These are phyloP conservation scores for Ogataea chonburiensis DNA, from an alignment of 805 yeast species.

Conservation along the genomic window DNA sequence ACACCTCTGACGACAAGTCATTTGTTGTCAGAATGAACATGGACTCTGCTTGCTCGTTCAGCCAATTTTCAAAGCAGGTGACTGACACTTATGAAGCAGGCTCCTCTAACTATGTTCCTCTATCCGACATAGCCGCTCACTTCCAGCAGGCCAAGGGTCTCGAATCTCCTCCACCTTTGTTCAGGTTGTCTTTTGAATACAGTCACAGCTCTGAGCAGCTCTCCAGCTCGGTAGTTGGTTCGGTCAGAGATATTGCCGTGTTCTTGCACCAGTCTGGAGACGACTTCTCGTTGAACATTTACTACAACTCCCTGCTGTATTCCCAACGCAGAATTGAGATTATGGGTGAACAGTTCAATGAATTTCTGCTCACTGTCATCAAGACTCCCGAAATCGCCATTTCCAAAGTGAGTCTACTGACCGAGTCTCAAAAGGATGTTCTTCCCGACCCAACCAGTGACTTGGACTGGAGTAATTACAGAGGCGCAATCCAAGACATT, in stretches of 20 bases:
- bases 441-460: conserved; percentile 88
- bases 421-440: conserved; percentile 55
- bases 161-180: conserved; percentile 61
- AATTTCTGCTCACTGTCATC: conserved; percentile 44
- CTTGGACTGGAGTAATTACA: conserved; percentile 85
- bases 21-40: conserved; percentile 64
- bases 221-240: conserved; percentile 48
- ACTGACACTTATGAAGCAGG: conserved; percentile 39
- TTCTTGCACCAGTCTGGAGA: conserved; percentile 38
- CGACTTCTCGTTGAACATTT: conserved; percentile 39
- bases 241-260: conserved; percentile 64
- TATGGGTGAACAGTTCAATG: conserved; percentile 69
- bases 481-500: conserved; percentile 97
- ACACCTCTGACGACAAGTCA: conserved; percentile 44
- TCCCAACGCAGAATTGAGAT: conserved; percentile 64
- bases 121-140: conserved; percentile 54
- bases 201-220: conserved; percentile 40
- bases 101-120: conserved; percentile 40
- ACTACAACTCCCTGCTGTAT: conserved; percentile 76
- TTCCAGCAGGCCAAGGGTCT: conserved; percentile 49
- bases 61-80: conserved; percentile 49
- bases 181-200: conserved; percentile 58
- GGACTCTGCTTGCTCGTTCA: conserved; percentile 53
- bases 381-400: conserved; percentile 42
- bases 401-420: conserved; percentile 65